These are phyloP conservation scores for Linnemannia elongata DNA, from an alignment of 192 early-diverging fungal species.

Conservation along the genomic window DNA sequence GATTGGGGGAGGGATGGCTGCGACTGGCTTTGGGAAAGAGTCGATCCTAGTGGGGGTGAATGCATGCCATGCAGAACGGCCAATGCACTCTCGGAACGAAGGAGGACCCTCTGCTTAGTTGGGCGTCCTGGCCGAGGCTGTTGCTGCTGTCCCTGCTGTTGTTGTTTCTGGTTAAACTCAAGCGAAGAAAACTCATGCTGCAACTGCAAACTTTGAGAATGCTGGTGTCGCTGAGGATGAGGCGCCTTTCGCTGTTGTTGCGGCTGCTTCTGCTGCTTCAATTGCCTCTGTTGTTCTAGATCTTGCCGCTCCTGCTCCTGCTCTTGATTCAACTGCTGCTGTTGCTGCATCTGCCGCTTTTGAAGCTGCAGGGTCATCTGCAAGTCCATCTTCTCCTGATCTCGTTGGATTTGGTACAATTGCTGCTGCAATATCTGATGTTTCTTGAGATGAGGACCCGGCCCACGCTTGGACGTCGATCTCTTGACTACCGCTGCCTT, in stretches of 20 bases:
- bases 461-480: neutral
- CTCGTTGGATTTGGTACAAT: constrained; percentile 39
- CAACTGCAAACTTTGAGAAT: neutral
- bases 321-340: neutral
- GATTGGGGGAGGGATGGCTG: neutral
- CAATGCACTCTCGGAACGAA: constrained; percentile 29
- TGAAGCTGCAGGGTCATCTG: constrained; percentile 13
- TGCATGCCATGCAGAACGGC: neutral
- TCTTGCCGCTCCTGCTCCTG: neutral
- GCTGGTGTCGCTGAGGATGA: neutral
- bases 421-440: constrained; percentile 51
- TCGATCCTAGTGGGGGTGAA: neutral
- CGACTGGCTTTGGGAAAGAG: neutral
- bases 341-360: neutral
- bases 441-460: constrained; percentile 41
- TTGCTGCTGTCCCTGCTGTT: constrained; percentile 7
- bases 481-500: neutral
- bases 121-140: constrained; percentile 31
- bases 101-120: constrained; percentile 33
- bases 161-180: neutral
- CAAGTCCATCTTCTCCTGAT: constrained; percentile 36
- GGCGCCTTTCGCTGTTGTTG: neutral
- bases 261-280: neutral
- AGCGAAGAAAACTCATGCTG: constrained; percentile 10
- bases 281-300: neutral